These are phyloP conservation scores for Phytophthora uliginosa DNA, from an alignment of 352 stramenopile species.

Conservation along the genomic window DNA sequence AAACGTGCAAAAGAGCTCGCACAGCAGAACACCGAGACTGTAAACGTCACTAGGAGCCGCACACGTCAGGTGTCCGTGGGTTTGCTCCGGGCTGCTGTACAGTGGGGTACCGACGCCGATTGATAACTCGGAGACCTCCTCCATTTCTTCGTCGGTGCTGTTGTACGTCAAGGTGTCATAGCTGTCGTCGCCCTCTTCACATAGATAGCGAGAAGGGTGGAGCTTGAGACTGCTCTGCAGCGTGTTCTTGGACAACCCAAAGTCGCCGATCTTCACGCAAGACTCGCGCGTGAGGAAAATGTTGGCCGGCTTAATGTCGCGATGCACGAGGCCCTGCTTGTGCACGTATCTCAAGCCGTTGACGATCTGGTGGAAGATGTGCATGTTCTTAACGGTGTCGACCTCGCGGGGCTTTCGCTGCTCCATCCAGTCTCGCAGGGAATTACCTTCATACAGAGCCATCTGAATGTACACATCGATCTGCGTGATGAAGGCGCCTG, in stretches of 20 bases:
- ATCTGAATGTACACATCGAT: conserved; percentile 95
- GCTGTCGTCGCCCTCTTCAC: conserved; percentile 42
- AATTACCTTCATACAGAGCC: conserved; percentile 95
- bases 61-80: conserved; percentile 44
- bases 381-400: conserved; percentile 63
- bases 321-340: conserved; percentile 74
- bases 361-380: conserved; percentile 80
- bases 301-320: conserved; percentile 87
- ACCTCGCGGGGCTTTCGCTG: conserved; percentile 49
- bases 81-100: conserved; percentile 85
- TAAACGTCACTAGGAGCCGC: conserved; percentile 75
- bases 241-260: conserved; percentile 82
- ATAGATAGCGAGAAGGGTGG: conserved; percentile 61
- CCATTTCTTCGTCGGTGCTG: conserved; percentile 35
- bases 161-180: conserved; percentile 30
- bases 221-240: conserved; percentile 69
- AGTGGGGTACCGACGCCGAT: conserved; percentile 74
- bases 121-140: conserved; percentile 62
- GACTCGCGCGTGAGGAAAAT: conserved; percentile 82
- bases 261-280: conserved; percentile 88
- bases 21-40: conserved; percentile 80
- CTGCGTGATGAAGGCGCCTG: conserved; percentile 62
- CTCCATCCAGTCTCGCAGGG: conserved; percentile 84
- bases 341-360: conserved; percentile 85
- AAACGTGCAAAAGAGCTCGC: conserved; percentile 82